Percentiles rank a stretch among this genome's conserved stretches.
These are phyloP conservation scores for Posidonia australis DNA, from an alignment of 106 monocot genomes.

Conservation along the genomic window DNA sequence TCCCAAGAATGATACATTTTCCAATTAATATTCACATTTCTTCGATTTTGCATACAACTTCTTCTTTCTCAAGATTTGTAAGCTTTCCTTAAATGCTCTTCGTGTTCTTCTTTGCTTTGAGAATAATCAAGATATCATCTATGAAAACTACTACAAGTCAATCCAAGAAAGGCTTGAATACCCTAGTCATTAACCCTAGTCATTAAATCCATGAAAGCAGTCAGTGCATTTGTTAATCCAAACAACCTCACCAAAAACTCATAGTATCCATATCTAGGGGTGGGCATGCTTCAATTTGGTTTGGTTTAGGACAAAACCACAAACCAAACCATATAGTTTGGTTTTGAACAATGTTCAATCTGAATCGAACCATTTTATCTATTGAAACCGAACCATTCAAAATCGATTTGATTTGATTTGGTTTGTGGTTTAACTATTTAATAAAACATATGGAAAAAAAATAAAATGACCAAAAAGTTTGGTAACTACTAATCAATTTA, in stretches of 20 bases:
- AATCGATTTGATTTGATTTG: too few relatives aligned
- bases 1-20: neutral
- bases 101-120: neutral
- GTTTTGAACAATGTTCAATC: too few relatives aligned
- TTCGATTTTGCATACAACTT: neutral
- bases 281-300: too few relatives aligned
- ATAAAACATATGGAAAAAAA: too few relatives aligned
- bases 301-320: too few relatives aligned
- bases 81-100: neutral
- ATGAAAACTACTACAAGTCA: neutral
- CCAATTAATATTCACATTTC: neutral
- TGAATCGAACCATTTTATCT: too few relatives aligned
- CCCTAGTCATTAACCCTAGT: too few relatives aligned
- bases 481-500: too few relatives aligned
- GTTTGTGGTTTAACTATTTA: too few relatives aligned
- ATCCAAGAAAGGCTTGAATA: neutral
- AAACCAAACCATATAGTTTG: too few relatives aligned
- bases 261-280: neutral
- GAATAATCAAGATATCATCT: neutral
- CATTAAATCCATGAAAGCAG: neutral
- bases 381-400: too few relatives aligned
- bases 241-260: conserved; percentile 1
- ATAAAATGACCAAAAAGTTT: too few relatives aligned
- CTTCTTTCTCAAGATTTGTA: neutral
- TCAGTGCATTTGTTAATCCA: neutral